Evolutionary conservation across 306 rosid genomes (phyloP), one percentile per base, ranked within the genome.

Genomic region (Dryas octopetala): DNA sequence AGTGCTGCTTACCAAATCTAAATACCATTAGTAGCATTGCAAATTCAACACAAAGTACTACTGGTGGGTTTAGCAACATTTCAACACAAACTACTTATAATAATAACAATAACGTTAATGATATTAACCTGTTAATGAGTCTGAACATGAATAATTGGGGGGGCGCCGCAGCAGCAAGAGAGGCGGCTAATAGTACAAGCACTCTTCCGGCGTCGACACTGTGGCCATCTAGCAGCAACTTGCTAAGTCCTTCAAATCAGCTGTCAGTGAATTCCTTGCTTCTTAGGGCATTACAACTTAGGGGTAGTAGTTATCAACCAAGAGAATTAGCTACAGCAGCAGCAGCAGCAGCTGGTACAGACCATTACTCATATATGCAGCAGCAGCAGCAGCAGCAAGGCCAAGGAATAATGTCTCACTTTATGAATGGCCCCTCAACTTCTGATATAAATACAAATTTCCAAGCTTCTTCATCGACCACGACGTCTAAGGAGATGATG

Each of bases 211-310:
- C 32, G 45, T 15, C 38, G 43, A 73, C 88, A 5, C 84, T 85
- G 46, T 88, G 96, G 92, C 86, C 91, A 68, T 45, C 89, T 32
- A 32, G 38, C 38, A 32, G 38, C 38, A 85, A 76, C 26, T 74
- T 93, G 79, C 69, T 91, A 51, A 83, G 53, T 14, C 76, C 76
- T 71, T 83, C 93, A 11, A 89, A 76, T 68, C 83, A 87, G 66
- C 82, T 89, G 0, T 83, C 89, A 0, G 68, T 90, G 66, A 90
- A 95, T 79, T 90, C 97, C 38, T 84, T 91, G 82, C 91, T 92
- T 76, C 89, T 95, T 66, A 95, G 89, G 82, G 99, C 99, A 47
- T 85, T 95, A 54, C 99, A 92, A 61, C 92, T 92, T 12, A 85
- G 93, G 79, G 86, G 58, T 60, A 71, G 43, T 70, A 73, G 60